phyloP scores from a whole-genome alignment of 106 monocot species.

The Dendrobium catenatum region DNA sequence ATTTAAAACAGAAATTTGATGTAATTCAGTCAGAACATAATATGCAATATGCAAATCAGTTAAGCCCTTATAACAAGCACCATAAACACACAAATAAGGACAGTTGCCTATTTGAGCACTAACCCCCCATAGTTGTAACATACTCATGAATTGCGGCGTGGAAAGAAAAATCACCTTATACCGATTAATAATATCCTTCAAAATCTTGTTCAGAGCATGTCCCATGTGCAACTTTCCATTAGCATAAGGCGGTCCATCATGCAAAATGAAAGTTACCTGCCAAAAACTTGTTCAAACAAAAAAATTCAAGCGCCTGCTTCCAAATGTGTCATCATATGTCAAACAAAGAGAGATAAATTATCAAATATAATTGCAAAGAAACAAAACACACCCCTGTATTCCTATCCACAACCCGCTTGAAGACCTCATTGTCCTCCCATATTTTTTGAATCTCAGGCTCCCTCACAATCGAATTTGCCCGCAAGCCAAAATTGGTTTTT shows the following conservation, averaged over 20 bases:
- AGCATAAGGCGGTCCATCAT: constrained; percentile 98
- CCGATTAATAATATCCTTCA: constrained; percentile 93
- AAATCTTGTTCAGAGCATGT: constrained; percentile 96
- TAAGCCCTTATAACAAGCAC: background rate
- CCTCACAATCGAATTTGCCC: constrained; percentile 69
- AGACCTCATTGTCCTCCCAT: constrained; percentile 88
- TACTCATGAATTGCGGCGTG: background rate
- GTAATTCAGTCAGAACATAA: background rate
- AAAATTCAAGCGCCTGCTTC: background rate
- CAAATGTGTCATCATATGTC: background rate
- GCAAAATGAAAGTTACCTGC: constrained; percentile 77
- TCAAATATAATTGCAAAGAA: background rate
- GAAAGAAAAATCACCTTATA: constrained; percentile 54
- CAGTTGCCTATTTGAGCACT: background rate
- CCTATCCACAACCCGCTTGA: constrained; percentile 55
- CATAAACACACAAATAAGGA: background rate
- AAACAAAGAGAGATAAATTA: background rate
- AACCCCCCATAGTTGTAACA: background rate
- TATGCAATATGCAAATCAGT: background rate
- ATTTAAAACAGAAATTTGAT: background rate
- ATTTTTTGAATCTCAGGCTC: constrained; percentile 94
- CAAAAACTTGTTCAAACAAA: constrained; percentile 15
- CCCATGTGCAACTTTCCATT: constrained; percentile 97
- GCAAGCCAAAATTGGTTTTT: constrained; percentile 83
- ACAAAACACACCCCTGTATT: constrained; percentile 66